Conservation (phyloP, 2,329 filamentous ascomycete species). For the Phialophora macrospora region DNA sequence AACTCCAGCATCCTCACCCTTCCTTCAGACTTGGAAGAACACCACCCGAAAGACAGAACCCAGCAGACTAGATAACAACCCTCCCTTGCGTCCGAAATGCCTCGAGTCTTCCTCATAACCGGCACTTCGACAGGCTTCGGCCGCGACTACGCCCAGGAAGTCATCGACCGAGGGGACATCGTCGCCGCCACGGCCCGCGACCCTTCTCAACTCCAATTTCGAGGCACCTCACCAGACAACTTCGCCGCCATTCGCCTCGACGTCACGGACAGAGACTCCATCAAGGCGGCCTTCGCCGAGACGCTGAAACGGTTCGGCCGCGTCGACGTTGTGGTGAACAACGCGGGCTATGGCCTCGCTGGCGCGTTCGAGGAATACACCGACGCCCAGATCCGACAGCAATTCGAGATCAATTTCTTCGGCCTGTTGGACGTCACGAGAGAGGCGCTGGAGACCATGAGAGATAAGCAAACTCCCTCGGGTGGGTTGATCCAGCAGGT, state of each 20-base stretch:
- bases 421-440: conserved; percentile 60
- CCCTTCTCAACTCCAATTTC: conserved; percentile 37
- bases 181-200: conserved; percentile 52
- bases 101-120: conserved; percentile 47
- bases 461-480: conserved; percentile 40
- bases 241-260: conserved; percentile 59
- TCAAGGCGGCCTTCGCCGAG: conserved; percentile 51
- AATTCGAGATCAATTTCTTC: conserved; percentile 66
- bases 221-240: conserved; percentile 44
- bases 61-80: neutral
- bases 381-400: conserved; percentile 55
- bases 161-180: conserved; percentile 48
- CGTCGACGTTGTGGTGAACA: conserved; percentile 66
- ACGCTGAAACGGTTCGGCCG: conserved; percentile 57
- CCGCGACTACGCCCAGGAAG: conserved; percentile 46
- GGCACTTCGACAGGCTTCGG: conserved; percentile 55
- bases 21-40: too few relatives aligned
- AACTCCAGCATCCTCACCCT: too few relatives aligned
- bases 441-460: conserved; percentile 40
- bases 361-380: conserved; percentile 60
- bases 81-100: conserved; percentile 10
- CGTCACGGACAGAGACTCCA: conserved; percentile 52
- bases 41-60: neutral
- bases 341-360: conserved; percentile 63
- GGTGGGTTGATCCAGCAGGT: conserved; percentile 62